Evolutionary conservation across 2,329 filamentous ascomycete species (phyloP), one percentile per base, ranked within the genome.

Genomic region (Hysterium pulicare): DNA sequence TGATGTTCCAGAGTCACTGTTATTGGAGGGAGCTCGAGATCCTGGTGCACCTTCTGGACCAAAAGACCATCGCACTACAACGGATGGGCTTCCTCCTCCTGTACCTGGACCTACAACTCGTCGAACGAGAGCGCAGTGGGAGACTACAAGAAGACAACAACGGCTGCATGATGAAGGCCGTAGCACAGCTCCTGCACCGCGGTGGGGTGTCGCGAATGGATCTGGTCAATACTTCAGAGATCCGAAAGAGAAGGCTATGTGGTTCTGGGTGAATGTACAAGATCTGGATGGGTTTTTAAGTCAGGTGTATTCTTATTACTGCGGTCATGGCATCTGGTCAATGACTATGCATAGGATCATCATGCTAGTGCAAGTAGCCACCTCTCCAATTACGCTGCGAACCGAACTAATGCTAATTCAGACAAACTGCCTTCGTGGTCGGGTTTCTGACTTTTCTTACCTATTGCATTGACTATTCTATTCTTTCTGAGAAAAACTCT

Each of bases 211-310:
- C 26, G 47, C 54, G 9, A 51, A 47, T 4, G 49, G 59, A 36
- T 46, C 53, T 2, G 55, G 56, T 4, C 55, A 58, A 28, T 59
- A 62, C 19, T 55, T 56, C 10, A 52, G 75, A 21, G 78, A 81
- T 55, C 79, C 82, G 1, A 82, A 82, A 64, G 86, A 91, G 59
- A 86, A 84, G 64, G 90, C 90, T 3, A 81, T 95, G 72, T 96
- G 89, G 84, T 80, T 87, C 67, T 96, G 90, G 87, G 87, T 87
- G 41, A 95, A 95, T 58, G 87, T 93, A 44, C 82, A 87, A 28
- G 93, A 95, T 59, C 73, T 96, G 40, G 90, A 96, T 66, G 84
- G 82, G 55, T 96, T 95, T 62, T 82, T 95, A 59, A 79, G 81
- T 42, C 86, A 86, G 48, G 87, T 95, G 3, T 96, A 96, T 62